phyloP scores from a whole-genome alignment of 2,329 filamentous ascomycete genomes.

The Penicillium polonicum region DNA sequence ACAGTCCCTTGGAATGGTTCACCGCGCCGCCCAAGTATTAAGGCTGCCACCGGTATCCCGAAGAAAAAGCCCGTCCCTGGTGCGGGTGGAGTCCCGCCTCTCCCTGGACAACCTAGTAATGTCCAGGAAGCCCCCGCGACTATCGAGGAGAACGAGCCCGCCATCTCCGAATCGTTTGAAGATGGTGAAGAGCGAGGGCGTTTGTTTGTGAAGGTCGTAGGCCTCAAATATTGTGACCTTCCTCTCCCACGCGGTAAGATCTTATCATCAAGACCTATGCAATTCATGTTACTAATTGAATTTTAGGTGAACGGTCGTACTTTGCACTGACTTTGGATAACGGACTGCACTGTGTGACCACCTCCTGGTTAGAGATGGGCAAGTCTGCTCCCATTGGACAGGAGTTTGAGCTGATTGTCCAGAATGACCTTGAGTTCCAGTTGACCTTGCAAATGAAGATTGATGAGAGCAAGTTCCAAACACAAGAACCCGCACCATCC shows the following conservation, averaged over 20 bases:
- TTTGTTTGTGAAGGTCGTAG: slow-evolving; percentile 97
- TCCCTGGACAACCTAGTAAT: slow-evolving; percentile 86
- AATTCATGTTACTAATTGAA: slow-evolving; percentile 25
- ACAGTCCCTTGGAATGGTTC: slow-evolving; percentile 96
- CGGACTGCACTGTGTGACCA: slow-evolving; percentile 95
- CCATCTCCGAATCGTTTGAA: slow-evolving; percentile 60
- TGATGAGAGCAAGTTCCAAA: slow-evolving; percentile 68
- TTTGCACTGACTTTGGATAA: slow-evolving; percentile 98
- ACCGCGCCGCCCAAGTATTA: slow-evolving; percentile 64
- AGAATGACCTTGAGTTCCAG: slow-evolving; percentile 98
- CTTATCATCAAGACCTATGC: background rate
- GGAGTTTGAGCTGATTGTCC: slow-evolving; percentile 95
- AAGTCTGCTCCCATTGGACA: slow-evolving; percentile 93
- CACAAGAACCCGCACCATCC: slow-evolving; percentile 46
- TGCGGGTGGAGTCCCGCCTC: slow-evolving; percentile 71
- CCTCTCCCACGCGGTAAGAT: slow-evolving; percentile 82
- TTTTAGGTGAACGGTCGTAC: slow-evolving; percentile 78
- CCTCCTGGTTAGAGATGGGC: slow-evolving; percentile 88
- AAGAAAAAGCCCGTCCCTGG: slow-evolving; percentile 63
- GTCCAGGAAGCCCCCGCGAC: slow-evolving; percentile 62
- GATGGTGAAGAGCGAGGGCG: slow-evolving; percentile 85
- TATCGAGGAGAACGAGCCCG: slow-evolving; percentile 67
- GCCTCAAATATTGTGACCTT: slow-evolving; percentile 86
- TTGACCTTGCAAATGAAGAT: slow-evolving; percentile 94
- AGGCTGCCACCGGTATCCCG: slow-evolving; percentile 57